A percentile compares a stretch with the other conserved stretches of the same genome.
These are phyloP conservation scores for Fusarium acutatum DNA, from an alignment of 2,329 filamentous ascomycete species.

Conservation along the genomic window DNA sequence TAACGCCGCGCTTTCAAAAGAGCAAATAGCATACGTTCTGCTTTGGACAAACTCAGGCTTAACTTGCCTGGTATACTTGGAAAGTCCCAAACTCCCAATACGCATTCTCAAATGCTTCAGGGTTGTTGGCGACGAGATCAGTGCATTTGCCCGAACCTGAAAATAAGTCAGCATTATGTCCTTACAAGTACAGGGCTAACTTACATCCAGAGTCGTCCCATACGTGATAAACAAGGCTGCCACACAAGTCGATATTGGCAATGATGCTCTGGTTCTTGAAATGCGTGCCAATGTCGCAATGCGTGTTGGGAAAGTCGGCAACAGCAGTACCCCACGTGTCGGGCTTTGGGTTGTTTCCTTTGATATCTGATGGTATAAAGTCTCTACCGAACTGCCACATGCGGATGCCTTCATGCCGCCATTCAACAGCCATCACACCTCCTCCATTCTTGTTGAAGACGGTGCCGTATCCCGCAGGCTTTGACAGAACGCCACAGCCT, in stretches of 20 bases:
- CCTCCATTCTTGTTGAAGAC: slow-evolving; percentile 63
- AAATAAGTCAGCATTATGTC: neutral
- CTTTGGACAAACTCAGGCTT: neutral
- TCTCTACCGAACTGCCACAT: slow-evolving; percentile 67
- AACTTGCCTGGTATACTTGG: slow-evolving; percentile 59
- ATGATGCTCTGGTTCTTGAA: slow-evolving; percentile 74
- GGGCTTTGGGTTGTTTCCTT: slow-evolving; percentile 63
- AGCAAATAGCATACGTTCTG: neutral
- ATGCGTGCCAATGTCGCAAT: slow-evolving; percentile 66
- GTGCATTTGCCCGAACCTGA: slow-evolving; percentile 64
- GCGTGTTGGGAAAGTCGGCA: slow-evolving; percentile 71
- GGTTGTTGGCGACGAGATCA: slow-evolving; percentile 66
- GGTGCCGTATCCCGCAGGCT: slow-evolving; percentile 56
- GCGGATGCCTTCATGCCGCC: slow-evolving; percentile 67
- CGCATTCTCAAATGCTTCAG: slow-evolving; percentile 63
- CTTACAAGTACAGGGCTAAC: neutral
- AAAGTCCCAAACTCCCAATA: slow-evolving; percentile 73
- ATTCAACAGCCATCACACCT: slow-evolving; percentile 69
- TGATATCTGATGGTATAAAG: slow-evolving; percentile 62
- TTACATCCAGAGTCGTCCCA: slow-evolving; percentile 58
- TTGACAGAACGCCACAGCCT: slow-evolving; percentile 64
- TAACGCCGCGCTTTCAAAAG: slow-evolving; percentile 37
- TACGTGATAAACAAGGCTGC: slow-evolving; percentile 59
- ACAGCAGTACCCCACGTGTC: slow-evolving; percentile 68
- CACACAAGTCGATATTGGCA: slow-evolving; percentile 72